Conservation (phyloP, 306 rosid species). For the Mucuna pruriens region DNA sequence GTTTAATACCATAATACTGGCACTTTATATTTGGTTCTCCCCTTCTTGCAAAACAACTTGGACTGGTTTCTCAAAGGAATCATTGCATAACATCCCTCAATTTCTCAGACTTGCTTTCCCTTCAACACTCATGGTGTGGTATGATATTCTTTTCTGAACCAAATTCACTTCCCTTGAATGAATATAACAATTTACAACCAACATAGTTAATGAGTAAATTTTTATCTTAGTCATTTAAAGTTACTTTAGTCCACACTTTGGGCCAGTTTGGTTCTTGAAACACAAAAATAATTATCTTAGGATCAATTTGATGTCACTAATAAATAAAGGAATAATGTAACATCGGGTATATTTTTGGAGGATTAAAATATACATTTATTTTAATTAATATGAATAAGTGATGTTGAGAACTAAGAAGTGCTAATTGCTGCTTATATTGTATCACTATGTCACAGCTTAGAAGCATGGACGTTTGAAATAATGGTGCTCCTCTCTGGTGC, state of each 20-base stretch:
- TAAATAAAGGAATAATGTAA: not conserved
- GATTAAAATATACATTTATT: not conserved
- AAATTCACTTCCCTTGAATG: too few relatives aligned
- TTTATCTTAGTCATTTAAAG: too few relatives aligned
- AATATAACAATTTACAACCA: too few relatives aligned
- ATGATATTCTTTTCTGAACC: not conserved
- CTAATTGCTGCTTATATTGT: not conserved
- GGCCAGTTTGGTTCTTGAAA: too few relatives aligned
- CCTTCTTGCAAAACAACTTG: slow-evolving; percentile 62
- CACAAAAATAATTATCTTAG: too few relatives aligned
- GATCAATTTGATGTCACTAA: too few relatives aligned
- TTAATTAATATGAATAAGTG: not conserved
- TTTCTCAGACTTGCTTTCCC: slow-evolving; percentile 67
- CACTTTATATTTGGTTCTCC: slow-evolving; percentile 58
- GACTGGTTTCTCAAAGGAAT: slow-evolving; percentile 67
- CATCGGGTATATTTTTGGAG: not conserved
- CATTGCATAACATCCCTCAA: slow-evolving; percentile 50
- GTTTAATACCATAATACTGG: slow-evolving; percentile 52
- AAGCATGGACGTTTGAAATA: slow-evolving; percentile 67
- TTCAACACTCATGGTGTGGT: slow-evolving; percentile 63
- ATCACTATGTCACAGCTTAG: slow-evolving; percentile 56
- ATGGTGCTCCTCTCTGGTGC: slow-evolving; percentile 63
- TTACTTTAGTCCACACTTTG: too few relatives aligned
- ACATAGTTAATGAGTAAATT: too few relatives aligned
- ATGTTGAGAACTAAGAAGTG: not conserved